Base-by-base conservation (phyloP, 805 yeast genomes). In the Starmerella bombi region DNA sequence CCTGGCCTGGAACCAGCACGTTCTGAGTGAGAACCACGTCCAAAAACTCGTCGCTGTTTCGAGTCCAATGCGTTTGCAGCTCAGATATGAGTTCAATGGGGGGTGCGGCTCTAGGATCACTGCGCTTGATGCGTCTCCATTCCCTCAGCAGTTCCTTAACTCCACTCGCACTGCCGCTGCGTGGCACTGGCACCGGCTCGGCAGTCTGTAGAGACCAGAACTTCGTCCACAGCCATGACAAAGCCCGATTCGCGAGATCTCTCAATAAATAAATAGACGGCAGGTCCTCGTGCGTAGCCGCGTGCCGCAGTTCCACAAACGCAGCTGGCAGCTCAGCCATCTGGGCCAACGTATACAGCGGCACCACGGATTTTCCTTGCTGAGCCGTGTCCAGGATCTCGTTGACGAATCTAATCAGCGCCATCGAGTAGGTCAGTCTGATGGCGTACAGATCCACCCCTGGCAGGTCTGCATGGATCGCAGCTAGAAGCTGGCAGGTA, bases 241-340 rank as follows among this genome's bases (percentile, higher is more conserved):
- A 57, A 0, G 94, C 94, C 36, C 70, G 63, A 4, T 59, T 54
- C 2, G 74, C 60, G 12, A 77, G 71, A n/a, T 64, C 54, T 29
- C 93, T 64, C n/a, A 86, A 63, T 60, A 80, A 66, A 31, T 70
- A 74, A 32, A 83, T 51, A 25, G 79, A 67, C 1, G 96, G 95
- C 20, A 91, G 59, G 15, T 66, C 63, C 52, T 88, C 97, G 58
- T 91, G 98, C 0, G 98, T 88, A 4, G 93, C 86, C 52, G 74
- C 71, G 58, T 91, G 97, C 41, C 98, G 67, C 23, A 84, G 56
- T 54, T 91, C 98, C 1, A 91, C 98, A 59, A 91, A 84, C 53
- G 71, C 71, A 25, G 77, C 66, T 0, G 97, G 94, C 19, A 91
- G 63, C 1, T 72, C 70, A 18, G 82, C 59, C 33, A 70, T 69